Base-by-base conservation (phyloP, 768 basidiomycete species). In the Pulveroboletus sp. region DNA sequence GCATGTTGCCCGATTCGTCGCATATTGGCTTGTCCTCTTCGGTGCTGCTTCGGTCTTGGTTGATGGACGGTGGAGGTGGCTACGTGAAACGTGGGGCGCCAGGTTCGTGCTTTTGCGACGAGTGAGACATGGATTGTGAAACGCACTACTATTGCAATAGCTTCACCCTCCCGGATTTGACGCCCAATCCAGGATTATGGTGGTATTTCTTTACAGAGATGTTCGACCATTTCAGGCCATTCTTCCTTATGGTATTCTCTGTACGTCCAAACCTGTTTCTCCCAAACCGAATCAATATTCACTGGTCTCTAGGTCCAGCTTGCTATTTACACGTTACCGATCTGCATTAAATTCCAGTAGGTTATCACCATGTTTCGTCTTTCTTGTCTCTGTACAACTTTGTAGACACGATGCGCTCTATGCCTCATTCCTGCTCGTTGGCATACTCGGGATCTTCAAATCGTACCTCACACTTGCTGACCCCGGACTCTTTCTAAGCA, bases 131-230 rank as follows among this genome's bases (percentile, higher is more conserved):
- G 13, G 23, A 6, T 37, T 19, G 33, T 36, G 27, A 50, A 49
- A 20, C 13, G 27, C 6, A 4, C 9, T 37, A 17, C 6, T 7
- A 17, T 5, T 7, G 8, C 55, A 25, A 42, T 45, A 97, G 94
- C 39, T 60, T 97, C 20, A 80, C 78, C 17, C 79, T 97, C 9
- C 87, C 89, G 2, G 94, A 97, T 63, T 69, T 98, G 53, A 94
- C 92, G 9, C 95, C 97, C 0, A 98, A 94, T 58, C 82, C 90
- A 5, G 95, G 97, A 2, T 70, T 97, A 24, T 93, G 93, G 89
- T 98, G 95, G 95, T 98, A 98, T 68, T 98, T 98, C 73, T 97
- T 98, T 71, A 97, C 93, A 11, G 95, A 98, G 66, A 97, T 97
- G 90, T 99, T 99, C 55, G 95, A 97, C 63, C 89, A 98, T 64